Evolutionary conservation across 2,329 filamentous ascomycete species (phyloP).

Genomic region (Ophiobolus disseminans): DNA sequence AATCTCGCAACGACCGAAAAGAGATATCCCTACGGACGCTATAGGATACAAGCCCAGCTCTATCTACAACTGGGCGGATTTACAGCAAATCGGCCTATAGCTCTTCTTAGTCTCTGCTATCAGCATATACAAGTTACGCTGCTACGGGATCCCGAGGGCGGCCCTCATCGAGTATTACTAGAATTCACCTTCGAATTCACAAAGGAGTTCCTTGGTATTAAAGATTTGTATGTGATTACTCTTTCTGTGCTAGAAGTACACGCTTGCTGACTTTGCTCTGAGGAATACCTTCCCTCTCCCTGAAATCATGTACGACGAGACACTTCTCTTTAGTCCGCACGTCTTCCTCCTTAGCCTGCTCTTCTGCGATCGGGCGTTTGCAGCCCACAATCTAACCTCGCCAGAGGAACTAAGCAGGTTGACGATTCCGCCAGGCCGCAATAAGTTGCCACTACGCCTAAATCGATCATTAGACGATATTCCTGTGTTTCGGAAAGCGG

Average conservation of each 20-base stretch:
- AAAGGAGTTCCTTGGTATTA: slow-evolving; percentile 10
- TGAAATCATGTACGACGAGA: slow-evolving; percentile 43
- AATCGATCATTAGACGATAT: slow-evolving; percentile 40
- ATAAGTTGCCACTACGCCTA: slow-evolving; percentile 43
- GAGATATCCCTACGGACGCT: slow-evolving; percentile 1
- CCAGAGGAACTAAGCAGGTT: slow-evolving; percentile 47
- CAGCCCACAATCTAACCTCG: slow-evolving; percentile 39
- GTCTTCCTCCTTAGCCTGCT: slow-evolving; percentile 42
- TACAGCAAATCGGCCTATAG: not conserved
- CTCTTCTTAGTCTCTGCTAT: slow-evolving; percentile 9
- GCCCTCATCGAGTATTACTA: slow-evolving; percentile 7
- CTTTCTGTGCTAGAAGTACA: not conserved
- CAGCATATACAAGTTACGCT: slow-evolving; percentile 6
- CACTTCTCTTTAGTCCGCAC: slow-evolving; percentile 43
- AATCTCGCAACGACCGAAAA: no score
- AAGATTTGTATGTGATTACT: slow-evolving; percentile 1
- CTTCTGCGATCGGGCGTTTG: slow-evolving; percentile 43
- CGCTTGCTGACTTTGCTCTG: slow-evolving; percentile 21
- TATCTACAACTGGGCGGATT: slow-evolving; percentile 2
- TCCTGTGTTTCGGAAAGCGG: no score
- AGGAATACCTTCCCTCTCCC: slow-evolving; percentile 43
- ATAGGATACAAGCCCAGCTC: slow-evolving; percentile 3
- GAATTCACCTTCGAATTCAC: slow-evolving; percentile 11
- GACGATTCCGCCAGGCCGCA: slow-evolving; percentile 33
- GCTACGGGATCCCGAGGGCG: slow-evolving; percentile 5